phyloP scores from a whole-genome alignment of 1,284 basidiomycete species.

The Fistulina hepatica region DNA sequence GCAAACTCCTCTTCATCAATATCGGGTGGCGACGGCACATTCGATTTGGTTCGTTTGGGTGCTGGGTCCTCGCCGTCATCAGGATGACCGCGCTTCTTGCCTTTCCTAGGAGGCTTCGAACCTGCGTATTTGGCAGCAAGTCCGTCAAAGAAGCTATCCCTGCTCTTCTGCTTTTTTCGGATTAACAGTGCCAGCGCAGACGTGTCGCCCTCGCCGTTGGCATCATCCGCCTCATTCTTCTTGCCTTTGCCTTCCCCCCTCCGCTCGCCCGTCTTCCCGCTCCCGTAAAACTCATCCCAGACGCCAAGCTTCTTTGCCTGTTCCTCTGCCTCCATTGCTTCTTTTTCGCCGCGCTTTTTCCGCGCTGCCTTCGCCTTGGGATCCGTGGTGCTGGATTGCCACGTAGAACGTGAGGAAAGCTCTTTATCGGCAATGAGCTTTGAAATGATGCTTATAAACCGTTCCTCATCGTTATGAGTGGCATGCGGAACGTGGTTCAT shows the following conservation, averaged over 20 bases:
- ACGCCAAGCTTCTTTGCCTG: slow-evolving; percentile 83
- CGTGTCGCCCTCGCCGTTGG: slow-evolving; percentile 56
- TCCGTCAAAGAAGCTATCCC: slow-evolving; percentile 62
- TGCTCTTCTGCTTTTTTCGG: slow-evolving; percentile 57
- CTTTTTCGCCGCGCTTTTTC: slow-evolving; percentile 63
- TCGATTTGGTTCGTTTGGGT: slow-evolving; percentile 32
- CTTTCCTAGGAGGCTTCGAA: slow-evolving; percentile 32
- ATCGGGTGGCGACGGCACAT: slow-evolving; percentile 35
- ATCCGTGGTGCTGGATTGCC: slow-evolving; percentile 66
- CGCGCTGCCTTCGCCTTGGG: slow-evolving; percentile 66
- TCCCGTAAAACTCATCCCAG: slow-evolving; percentile 92
- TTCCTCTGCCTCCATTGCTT: slow-evolving; percentile 78
- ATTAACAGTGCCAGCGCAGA: slow-evolving; percentile 75
- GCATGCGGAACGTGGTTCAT: slow-evolving; percentile 82
- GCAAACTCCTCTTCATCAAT: slow-evolving; percentile 63
- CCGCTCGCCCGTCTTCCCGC: slow-evolving; percentile 57
- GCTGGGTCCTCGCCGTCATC: slow-evolving; percentile 34
- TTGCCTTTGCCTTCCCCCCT: slow-evolving; percentile 50
- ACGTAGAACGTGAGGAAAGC: slow-evolving; percentile 49
- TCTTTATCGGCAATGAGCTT: slow-evolving; percentile 51
- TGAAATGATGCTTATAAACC: slow-evolving; percentile 67
- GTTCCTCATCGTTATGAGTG: slow-evolving; percentile 68
- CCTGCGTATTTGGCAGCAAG: slow-evolving; percentile 77
- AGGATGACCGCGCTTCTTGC: slow-evolving; percentile 44
- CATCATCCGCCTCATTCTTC: slow-evolving; percentile 31